Conservation (phyloP, 2,329 filamentous ascomycete genomes). For the Nemania sp. region DNA sequence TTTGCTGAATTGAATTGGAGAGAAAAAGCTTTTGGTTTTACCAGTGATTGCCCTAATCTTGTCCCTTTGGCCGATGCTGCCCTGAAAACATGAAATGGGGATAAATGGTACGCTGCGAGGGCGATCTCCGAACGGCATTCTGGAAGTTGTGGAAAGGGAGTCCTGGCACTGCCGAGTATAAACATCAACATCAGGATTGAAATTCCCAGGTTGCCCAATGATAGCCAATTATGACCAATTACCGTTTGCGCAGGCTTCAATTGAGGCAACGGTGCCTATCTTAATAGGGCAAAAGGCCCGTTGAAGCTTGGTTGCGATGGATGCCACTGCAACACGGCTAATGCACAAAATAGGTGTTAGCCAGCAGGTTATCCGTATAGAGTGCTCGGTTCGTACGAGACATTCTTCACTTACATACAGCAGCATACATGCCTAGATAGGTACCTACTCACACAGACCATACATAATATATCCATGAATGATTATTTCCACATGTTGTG, state of each 20-base stretch:
- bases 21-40: too few species aligned
- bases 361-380: slow-evolving; percentile 5
- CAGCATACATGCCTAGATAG: not conserved
- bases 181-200: slow-evolving; percentile 11
- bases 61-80: too few species aligned
- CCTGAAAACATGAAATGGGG: too few species aligned
- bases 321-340: slow-evolving; percentile 29
- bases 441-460: not conserved
- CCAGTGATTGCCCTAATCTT: too few species aligned
- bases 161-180: not conserved
- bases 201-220: not conserved
- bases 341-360: slow-evolving; percentile 29
- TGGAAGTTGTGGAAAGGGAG: not conserved
- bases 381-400: not conserved
- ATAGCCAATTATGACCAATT: slow-evolving; percentile 16
- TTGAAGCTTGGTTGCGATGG: slow-evolving; percentile 15
- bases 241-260: not conserved
- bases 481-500: not conserved
- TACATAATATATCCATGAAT: too few species aligned
- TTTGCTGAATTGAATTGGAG: too few species aligned
- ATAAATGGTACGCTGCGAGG: too few species aligned
- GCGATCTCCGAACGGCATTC: not conserved
- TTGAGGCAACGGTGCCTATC: slow-evolving; percentile 11
- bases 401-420: not conserved
- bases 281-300: slow-evolving; percentile 30